A percentile compares a stretch with the other conserved stretches of the same genome.
These are phyloP conservation scores for Yamadazyma takamatsuzukensis DNA, from an alignment of 805 yeast genomes.

Conservation along the genomic window DNA sequence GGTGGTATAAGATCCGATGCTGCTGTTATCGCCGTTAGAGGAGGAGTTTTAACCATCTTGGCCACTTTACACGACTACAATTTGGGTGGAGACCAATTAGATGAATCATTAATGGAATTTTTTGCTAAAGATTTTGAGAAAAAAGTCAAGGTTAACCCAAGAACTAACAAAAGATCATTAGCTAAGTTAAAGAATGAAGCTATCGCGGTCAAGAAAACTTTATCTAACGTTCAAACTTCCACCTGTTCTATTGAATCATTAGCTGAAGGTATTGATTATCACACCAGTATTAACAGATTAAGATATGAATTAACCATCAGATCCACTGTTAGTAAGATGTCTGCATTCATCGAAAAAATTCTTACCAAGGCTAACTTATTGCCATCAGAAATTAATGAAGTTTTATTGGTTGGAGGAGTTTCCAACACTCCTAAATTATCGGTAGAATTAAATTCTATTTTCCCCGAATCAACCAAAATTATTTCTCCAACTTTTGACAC, in stretches of 20 bases:
- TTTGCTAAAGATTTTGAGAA: slow-evolving; percentile 94
- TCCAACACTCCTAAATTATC: slow-evolving; percentile 92
- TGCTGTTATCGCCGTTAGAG: slow-evolving; percentile 88
- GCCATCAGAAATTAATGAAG: slow-evolving; percentile 83
- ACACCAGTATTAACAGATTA: slow-evolving; percentile 88
- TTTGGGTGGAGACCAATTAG: slow-evolving; percentile 87
- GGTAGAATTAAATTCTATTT: slow-evolving; percentile 62
- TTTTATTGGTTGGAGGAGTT: slow-evolving; percentile 88
- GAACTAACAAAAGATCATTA: slow-evolving; percentile 73
- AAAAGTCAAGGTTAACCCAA: slow-evolving; percentile 78
- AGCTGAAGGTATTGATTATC: slow-evolving; percentile 92
- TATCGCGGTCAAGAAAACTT: slow-evolving; percentile 81
- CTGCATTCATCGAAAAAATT: slow-evolving; percentile 68
- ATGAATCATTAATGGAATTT: slow-evolving; percentile 71
- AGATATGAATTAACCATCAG: slow-evolving; percentile 87
- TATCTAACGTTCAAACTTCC: slow-evolving; percentile 83
- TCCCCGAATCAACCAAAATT: slow-evolving; percentile 76
- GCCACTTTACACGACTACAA: slow-evolving; percentile 79
- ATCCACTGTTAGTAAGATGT: slow-evolving; percentile 70
- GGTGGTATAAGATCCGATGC: slow-evolving; percentile 96
- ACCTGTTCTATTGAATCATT: slow-evolving; percentile 92
- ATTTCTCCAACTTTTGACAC: slow-evolving; percentile 74
- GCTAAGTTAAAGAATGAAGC: slow-evolving; percentile 87
- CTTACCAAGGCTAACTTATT: slow-evolving; percentile 83
- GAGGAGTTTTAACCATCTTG: slow-evolving; percentile 86